These are phyloP conservation scores for Fomitiporia mediterranea DNA, from an alignment of 1,284 basidiomycete genomes.

Conservation along the genomic window DNA sequence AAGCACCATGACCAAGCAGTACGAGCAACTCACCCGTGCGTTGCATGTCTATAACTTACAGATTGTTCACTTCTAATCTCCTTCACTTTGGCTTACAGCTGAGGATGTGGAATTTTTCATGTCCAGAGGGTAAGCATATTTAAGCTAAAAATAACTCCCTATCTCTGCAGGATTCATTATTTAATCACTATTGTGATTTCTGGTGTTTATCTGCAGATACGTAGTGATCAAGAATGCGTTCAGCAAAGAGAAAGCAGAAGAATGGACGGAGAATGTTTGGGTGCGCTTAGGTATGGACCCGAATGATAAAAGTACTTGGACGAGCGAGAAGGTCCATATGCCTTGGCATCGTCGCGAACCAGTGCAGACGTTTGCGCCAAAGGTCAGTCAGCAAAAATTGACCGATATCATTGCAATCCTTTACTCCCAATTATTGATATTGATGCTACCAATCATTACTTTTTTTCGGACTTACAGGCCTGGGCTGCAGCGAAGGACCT, in stretches of 20 bases:
- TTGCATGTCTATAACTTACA: too few relatives aligned
- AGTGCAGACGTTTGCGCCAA: slow-evolving; percentile 49
- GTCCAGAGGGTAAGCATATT: slow-evolving; percentile 45
- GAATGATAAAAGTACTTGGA: slow-evolving; percentile 50
- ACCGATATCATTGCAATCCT: too few relatives aligned
- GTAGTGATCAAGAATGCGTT: slow-evolving; percentile 52
- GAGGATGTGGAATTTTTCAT: slow-evolving; percentile 52
- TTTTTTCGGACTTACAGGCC: slow-evolving; percentile 31
- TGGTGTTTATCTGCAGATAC: slow-evolving; percentile 21
- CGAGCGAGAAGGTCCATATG: slow-evolving; percentile 52
- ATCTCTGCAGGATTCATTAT: neutral
- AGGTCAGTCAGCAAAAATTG: too few relatives aligned
- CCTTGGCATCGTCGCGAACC: slow-evolving; percentile 43
- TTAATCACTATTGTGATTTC: too few relatives aligned
- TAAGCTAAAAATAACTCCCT: too few relatives aligned
- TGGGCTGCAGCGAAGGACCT: slow-evolving; percentile 57
- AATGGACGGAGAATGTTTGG: slow-evolving; percentile 49
- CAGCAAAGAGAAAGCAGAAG: slow-evolving; percentile 43
- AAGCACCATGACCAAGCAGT: slow-evolving; percentile 13
- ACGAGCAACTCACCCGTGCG: slow-evolving; percentile 19
- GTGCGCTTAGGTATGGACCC: slow-evolving; percentile 48
- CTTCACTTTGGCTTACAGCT: slow-evolving; percentile 23
- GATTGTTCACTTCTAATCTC: too few relatives aligned
- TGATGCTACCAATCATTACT: neutral
- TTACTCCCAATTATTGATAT: neutral